Evolutionary conservation across 202 grass and related monocot genomes (phyloP).

Genomic region (Zoysia matrella): DNA sequence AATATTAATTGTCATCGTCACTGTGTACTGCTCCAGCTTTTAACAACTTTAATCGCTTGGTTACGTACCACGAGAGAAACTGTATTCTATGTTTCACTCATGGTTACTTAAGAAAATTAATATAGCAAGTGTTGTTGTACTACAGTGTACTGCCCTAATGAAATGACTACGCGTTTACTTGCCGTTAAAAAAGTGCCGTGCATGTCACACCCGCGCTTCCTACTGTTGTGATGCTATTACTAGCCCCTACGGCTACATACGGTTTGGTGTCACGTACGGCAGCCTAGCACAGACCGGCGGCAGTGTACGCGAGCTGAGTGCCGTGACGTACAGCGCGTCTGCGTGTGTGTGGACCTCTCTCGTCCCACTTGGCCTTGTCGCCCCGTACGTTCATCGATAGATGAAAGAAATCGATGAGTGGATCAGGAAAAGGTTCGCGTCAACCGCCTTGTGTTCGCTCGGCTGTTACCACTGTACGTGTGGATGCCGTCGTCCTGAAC

Average conservation of each 20-base stretch:
- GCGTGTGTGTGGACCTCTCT: conserved; percentile 32
- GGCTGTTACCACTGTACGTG: conserved; percentile 33
- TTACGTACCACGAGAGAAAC: conserved; percentile 29
- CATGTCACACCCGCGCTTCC: conserved; percentile 29
- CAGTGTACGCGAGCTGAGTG: neutral
- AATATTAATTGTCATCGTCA: conserved; percentile 58
- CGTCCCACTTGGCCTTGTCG: conserved; percentile 46
- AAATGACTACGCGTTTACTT: conserved; percentile 39
- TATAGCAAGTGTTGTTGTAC: neutral
- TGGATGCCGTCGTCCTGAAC: conserved; percentile 17
- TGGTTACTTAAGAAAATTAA: conserved; percentile 20
- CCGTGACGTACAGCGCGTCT: neutral
- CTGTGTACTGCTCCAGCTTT: conserved; percentile 46
- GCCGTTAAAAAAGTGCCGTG: neutral
- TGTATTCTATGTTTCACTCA: conserved; percentile 3
- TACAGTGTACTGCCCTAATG: neutral
- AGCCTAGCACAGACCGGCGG: neutral
- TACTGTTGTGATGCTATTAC: conserved; percentile 36
- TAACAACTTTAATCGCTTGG: conserved; percentile 45
- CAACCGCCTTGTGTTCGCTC: conserved; percentile 40
- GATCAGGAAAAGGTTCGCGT: conserved; percentile 40
- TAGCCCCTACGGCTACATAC: neutral
- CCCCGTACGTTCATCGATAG: neutral
- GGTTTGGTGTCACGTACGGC: neutral
- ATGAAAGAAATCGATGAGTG: conserved; percentile 33